Evolutionary conservation across 2,329 filamentous ascomycete genomes (phyloP).

Genomic region (Arthrobotrys iridis): DNA sequence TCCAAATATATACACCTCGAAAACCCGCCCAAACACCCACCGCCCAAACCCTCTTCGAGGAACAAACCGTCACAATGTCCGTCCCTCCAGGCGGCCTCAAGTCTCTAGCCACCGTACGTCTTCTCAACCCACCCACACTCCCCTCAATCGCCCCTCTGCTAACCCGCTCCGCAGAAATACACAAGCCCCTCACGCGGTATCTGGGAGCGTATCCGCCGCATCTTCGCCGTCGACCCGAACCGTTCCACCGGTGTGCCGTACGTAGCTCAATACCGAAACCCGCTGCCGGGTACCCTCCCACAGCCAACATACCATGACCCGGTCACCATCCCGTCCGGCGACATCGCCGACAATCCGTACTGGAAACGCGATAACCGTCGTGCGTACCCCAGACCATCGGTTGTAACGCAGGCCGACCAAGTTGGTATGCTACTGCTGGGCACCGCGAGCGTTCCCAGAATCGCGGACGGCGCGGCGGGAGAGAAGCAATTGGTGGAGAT

Average conservation of each 20-base stretch:
- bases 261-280: conserved; percentile 91
- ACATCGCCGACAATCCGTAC: conserved; percentile 91
- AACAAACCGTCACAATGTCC: conserved; percentile 50
- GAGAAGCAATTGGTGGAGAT: conserved; percentile 78
- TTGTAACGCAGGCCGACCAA: conserved; percentile 83
- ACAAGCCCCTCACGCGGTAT: conserved; percentile 88
- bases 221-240: conserved; percentile 82
- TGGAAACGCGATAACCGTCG: conserved; percentile 93
- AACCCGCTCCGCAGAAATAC: conserved; percentile 79
- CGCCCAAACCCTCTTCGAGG: conserved; percentile 11
- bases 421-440: conserved; percentile 86
- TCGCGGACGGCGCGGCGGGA: conserved; percentile 81
- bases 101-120: conserved; percentile 69
- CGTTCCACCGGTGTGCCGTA: conserved; percentile 92
- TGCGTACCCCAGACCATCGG: conserved; percentile 80
- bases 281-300: conserved; percentile 77
- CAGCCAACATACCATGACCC: conserved; percentile 81
- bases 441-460: conserved; percentile 80
- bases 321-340: conserved; percentile 82
- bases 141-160: conserved; percentile 36
- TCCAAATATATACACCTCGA: neutral
- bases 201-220: conserved; percentile 83
- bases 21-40: neutral
- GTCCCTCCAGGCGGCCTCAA: conserved; percentile 65
- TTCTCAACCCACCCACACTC: conserved; percentile 36